phyloP scores from a whole-genome alignment of 441 rosid genomes.

The Euphorbia schlechtendalii region DNA sequence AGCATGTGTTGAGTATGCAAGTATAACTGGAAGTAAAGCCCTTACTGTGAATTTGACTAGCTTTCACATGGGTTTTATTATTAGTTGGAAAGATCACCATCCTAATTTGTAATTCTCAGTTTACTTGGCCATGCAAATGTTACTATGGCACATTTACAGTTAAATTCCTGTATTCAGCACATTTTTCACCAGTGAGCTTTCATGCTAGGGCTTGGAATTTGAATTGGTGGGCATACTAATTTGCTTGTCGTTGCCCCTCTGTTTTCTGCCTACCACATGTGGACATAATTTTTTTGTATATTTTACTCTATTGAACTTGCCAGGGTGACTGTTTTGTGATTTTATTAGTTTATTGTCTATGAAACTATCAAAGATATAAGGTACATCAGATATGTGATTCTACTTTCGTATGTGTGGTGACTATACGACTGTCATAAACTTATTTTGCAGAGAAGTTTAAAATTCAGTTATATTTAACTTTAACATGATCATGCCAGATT shows the following conservation, averaged over 20 bases:
- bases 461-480: neutral
- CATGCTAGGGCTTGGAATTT: too few relatives aligned
- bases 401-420: neutral
- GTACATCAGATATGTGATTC: too few relatives aligned
- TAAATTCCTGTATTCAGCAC: neutral
- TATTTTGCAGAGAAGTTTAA: neutral
- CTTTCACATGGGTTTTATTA: neutral
- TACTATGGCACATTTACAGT: neutral
- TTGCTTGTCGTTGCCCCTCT: too few relatives aligned
- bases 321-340: too few relatives aligned
- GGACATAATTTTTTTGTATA: too few relatives aligned
- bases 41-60: slow-evolving; percentile 1
- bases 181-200: too few relatives aligned
- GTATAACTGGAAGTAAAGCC: neutral
- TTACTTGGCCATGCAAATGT: neutral
- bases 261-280: too few relatives aligned
- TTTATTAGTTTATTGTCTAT: too few relatives aligned
- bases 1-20: neutral
- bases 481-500: neutral
- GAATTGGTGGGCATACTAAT: too few relatives aligned
- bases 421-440: neutral
- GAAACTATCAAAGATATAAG: too few relatives aligned
- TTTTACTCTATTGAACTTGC: too few relatives aligned
- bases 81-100: neutral
- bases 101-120: neutral